Evolutionary conservation across 1,284 basidiomycete species (phyloP).

Genomic region (Erythrobasidium hasegawianum): DNA sequence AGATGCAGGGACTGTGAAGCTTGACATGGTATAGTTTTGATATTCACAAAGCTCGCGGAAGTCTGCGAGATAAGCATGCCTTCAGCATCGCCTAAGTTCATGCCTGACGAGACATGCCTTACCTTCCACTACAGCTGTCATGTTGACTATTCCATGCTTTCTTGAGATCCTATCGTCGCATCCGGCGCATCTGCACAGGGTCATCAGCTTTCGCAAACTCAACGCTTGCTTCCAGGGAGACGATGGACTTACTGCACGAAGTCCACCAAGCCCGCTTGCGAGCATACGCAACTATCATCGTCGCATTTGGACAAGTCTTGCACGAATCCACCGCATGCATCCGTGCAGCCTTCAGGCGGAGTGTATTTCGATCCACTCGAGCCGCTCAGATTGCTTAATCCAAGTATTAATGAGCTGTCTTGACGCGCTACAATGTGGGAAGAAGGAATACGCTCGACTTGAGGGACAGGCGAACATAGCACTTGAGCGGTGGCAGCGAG

Average conservation of each 20-base stretch:
- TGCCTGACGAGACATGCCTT: not conserved
- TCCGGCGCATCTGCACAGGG: not conserved
- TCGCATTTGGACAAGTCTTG: slow-evolving; percentile 3
- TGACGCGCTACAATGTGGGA: too few relatives aligned
- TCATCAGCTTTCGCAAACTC: not conserved
- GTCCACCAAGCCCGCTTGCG: slow-evolving; percentile 1
- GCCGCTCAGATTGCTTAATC: too few relatives aligned
- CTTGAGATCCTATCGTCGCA: slow-evolving; percentile 20
- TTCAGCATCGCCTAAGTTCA: not conserved
- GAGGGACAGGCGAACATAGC: too few relatives aligned
- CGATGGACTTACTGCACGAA: slow-evolving; percentile 3
- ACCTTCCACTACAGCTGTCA: slow-evolving; percentile 10
- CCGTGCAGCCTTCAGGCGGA: slow-evolving; percentile 3
- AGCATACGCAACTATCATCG: slow-evolving; percentile 20
- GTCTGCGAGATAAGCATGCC: not conserved
- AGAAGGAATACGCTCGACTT: too few relatives aligned
- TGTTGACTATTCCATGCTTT: slow-evolving; percentile 10
- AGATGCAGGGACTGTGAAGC: slow-evolving; percentile 5
- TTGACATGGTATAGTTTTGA: slow-evolving; percentile 2
- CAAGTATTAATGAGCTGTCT: too few relatives aligned
- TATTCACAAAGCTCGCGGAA: slow-evolving; percentile 11
- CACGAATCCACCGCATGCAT: slow-evolving; percentile 5
- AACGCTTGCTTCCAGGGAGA: not conserved
- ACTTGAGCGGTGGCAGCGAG: too few relatives aligned
- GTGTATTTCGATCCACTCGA: not conserved